A percentile compares a stretch with the other conserved stretches of the same genome.
Evolutionary conservation across 192 early-diverging fungal genomes (phyloP).

Genomic region (Podila clonocystis): DNA sequence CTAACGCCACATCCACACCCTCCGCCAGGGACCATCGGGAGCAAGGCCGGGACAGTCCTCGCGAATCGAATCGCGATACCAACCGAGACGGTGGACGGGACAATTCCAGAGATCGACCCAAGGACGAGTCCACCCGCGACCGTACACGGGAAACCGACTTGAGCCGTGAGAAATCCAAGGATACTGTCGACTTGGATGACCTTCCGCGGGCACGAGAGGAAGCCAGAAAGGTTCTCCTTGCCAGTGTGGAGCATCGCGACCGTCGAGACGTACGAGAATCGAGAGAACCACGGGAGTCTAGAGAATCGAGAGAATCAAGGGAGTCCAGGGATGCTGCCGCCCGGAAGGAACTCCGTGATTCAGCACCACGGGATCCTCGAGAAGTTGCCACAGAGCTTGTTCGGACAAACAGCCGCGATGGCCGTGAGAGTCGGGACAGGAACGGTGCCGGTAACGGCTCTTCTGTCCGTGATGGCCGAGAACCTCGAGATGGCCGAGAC

Average conservation of each 20-base stretch:
- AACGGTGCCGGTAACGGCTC: neutral
- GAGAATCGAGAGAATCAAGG: neutral
- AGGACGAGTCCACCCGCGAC: no score
- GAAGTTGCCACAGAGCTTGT: slow-evolving; percentile 17
- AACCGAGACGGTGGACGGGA: no score
- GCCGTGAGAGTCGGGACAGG: slow-evolving; percentile 4
- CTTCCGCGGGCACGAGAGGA: no score
- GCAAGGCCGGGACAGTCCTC: no score
- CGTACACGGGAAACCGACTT: no score
- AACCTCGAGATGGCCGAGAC: slow-evolving; percentile 5
- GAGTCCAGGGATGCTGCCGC: slow-evolving; percentile 6
- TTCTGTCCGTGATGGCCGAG: neutral
- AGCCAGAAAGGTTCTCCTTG: no score
- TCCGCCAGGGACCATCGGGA: no score
- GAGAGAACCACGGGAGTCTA: neutral
- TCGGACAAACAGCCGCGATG: slow-evolving; percentile 9
- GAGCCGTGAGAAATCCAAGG: no score
- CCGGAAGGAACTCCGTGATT: slow-evolving; percentile 37
- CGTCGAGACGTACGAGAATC: neutral
- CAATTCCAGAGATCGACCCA: no score
- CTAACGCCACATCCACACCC: no score
- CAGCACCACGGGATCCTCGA: slow-evolving; percentile 35
- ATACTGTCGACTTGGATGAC: no score
- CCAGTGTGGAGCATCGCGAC: neutral
- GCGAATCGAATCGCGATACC: no score